Conservation (phyloP, 2,329 filamentous ascomycete species). For the Aspergillus sclerotialis region DNA sequence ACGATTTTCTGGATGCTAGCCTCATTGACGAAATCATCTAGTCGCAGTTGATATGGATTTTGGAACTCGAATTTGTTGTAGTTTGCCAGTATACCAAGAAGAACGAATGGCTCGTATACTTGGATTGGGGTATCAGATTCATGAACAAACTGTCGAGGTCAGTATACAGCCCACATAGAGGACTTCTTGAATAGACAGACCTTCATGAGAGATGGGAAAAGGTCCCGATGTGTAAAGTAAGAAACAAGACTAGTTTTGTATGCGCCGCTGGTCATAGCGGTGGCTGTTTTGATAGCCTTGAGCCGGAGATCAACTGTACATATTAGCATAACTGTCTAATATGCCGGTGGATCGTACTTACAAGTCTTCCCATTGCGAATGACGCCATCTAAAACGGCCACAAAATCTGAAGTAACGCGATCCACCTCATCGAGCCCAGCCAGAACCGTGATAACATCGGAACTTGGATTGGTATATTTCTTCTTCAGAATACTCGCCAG, state of each 20-base stretch:
- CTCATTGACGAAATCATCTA: constrained; percentile 96
- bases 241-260: constrained; percentile 92
- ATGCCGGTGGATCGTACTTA: too few relatives aligned
- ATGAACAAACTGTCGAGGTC: constrained; percentile 62
- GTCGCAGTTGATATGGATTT: constrained; percentile 85
- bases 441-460: constrained; percentile 84
- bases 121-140: constrained; percentile 61
- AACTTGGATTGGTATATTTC: constrained; percentile 89
- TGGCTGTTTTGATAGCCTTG: constrained; percentile 72
- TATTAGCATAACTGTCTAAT: constrained; percentile 3
- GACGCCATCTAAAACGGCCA: constrained; percentile 70
- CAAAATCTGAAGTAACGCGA: constrained; percentile 78
- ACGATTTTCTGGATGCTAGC: constrained; percentile 76
- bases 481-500: constrained; percentile 76
- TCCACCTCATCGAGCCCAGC: constrained; percentile 87
- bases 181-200: constrained; percentile 40
- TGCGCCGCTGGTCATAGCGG: constrained; percentile 83
- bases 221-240: constrained; percentile 88
- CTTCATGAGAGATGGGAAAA: constrained; percentile 94
- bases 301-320: constrained; percentile 63
- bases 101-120: constrained; percentile 67
- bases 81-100: constrained; percentile 83
- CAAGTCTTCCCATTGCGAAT: constrained; percentile 68
- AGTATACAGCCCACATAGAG: neutral
- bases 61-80: constrained; percentile 99